Evolutionary conservation across 2,329 filamentous ascomycete species (phyloP).

Genomic region (Chaetoscypha palmicola): DNA sequence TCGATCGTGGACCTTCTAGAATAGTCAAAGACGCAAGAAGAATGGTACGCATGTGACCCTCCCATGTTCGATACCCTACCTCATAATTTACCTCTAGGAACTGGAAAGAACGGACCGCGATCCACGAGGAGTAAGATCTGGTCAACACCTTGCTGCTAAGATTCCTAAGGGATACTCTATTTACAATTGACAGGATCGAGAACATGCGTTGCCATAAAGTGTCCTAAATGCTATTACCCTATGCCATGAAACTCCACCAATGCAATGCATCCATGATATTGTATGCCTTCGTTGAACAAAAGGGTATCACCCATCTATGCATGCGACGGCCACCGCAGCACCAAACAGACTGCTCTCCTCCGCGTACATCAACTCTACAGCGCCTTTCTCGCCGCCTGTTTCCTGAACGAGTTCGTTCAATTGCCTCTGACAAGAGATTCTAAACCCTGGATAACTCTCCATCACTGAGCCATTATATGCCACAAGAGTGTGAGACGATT

Average conservation of each 20-base stretch:
- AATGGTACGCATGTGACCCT: too few species aligned
- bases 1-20: too few species aligned
- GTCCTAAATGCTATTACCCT: neutral
- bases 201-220: too few species aligned
- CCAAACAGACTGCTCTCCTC: slow-evolving; percentile 69
- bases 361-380: slow-evolving; percentile 59
- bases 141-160: too few species aligned
- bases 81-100: too few species aligned
- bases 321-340: slow-evolving; percentile 62
- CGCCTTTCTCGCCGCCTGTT: slow-evolving; percentile 34
- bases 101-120: too few species aligned
- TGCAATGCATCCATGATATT: slow-evolving; percentile 11
- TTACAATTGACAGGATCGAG: too few species aligned
- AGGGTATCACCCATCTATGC: slow-evolving; percentile 21
- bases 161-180: too few species aligned
- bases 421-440: slow-evolving; percentile 52
- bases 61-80: too few species aligned
- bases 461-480: slow-evolving; percentile 76
- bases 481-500: slow-evolving; percentile 48
- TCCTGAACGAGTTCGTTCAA: slow-evolving; percentile 51
- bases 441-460: slow-evolving; percentile 68
- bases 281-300: neutral
- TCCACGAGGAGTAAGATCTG: too few species aligned
- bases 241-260: slow-evolving; percentile 13
- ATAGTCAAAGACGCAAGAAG: too few species aligned